These are phyloP conservation scores for Primulina eburnea DNA, from an alignment of 257 asterid genomes.

Conservation along the genomic window DNA sequence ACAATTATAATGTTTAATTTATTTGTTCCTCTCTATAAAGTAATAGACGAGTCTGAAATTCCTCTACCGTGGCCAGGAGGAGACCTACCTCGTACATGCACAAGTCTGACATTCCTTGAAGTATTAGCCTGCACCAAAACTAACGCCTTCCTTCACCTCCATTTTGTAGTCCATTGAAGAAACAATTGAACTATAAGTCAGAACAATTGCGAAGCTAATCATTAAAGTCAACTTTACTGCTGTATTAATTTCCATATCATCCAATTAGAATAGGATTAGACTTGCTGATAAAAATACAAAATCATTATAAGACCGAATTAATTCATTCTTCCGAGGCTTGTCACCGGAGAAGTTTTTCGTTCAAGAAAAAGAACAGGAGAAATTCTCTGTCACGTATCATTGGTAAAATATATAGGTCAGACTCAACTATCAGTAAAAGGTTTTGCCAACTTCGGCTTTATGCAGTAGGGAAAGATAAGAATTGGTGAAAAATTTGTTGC, in stretches of 20 bases:
- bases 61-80: not conserved
- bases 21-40: not conserved
- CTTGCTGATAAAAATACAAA: not conserved
- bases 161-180: not conserved
- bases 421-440: not conserved
- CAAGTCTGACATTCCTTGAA: slow-evolving; percentile 11
- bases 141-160: slow-evolving; percentile 20
- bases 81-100: slow-evolving; percentile 10
- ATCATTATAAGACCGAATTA: not conserved
- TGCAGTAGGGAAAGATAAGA: too few species aligned
- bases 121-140: slow-evolving; percentile 14
- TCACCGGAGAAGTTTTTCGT: not conserved
- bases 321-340: not conserved
- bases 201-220: not conserved
- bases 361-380: too few species aligned
- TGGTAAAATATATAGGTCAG: not conserved
- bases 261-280: not conserved
- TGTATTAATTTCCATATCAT: not conserved
- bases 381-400: too few species aligned
- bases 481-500: too few species aligned
- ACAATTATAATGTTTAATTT: not conserved
- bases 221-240: not conserved
- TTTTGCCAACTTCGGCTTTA: too few species aligned
- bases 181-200: not conserved
- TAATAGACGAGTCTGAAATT: not conserved